These are phyloP conservation scores for Podaxis sp. DNA, from an alignment of 768 basidiomycete species.

Conservation along the genomic window DNA sequence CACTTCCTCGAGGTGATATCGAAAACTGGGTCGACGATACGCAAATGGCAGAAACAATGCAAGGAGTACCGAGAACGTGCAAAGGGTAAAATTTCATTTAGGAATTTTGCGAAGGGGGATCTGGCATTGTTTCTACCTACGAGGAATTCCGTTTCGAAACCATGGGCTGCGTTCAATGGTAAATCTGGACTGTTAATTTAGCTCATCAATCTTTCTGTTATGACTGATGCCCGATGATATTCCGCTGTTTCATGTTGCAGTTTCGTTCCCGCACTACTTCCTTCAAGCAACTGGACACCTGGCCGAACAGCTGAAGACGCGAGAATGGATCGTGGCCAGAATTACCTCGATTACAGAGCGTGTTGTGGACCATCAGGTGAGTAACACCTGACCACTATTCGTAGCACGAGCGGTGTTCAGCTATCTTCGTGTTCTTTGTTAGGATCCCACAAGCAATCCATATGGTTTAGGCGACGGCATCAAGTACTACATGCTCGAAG, in stretches of 20 bases:
- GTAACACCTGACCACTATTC: constrained; percentile 25
- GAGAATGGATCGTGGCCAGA: constrained; percentile 95
- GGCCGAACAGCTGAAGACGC: constrained; percentile 83
- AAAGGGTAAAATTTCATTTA: constrained; percentile 94
- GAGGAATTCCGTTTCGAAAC: constrained; percentile 87
- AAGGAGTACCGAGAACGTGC: constrained; percentile 95
- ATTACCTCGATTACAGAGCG: constrained; percentile 88
- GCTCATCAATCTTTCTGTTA: constrained; percentile 4
- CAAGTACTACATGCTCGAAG: constrained; percentile 92
- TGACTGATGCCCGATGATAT: constrained; percentile 33
- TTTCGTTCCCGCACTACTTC: constrained; percentile 98
- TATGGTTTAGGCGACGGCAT: constrained; percentile 86
- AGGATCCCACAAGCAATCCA: constrained; percentile 88
- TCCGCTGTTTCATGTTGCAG: constrained; percentile 42
- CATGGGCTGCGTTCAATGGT: constrained; percentile 99
- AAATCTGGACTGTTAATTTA: constrained; percentile 22
- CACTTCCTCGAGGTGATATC: constrained; percentile 80
- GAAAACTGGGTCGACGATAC: constrained; percentile 82
- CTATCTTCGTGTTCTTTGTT: constrained; percentile 30
- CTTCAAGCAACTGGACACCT: constrained; percentile 84
- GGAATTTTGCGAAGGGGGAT: constrained; percentile 94
- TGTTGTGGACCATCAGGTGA: constrained; percentile 77
- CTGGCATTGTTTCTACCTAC: constrained; percentile 95
- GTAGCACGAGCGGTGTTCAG: constrained; percentile 13
- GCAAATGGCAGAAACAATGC: constrained; percentile 98